phyloP scores from a whole-genome alignment of 805 yeast genomes.

The Hanseniaspora pseudoguilliermondii region DNA sequence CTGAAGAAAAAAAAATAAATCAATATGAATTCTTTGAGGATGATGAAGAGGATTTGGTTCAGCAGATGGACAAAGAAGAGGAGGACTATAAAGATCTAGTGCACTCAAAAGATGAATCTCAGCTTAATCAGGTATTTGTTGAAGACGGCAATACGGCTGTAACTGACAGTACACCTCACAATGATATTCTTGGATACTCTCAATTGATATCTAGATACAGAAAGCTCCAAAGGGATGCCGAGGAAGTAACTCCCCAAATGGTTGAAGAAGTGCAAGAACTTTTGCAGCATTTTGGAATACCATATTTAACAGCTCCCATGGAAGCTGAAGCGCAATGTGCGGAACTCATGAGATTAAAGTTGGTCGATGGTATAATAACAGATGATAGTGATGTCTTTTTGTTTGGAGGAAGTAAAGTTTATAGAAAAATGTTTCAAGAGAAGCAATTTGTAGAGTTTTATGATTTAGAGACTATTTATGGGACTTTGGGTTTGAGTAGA shows the following conservation, averaged over 20 bases:
- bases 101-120: constrained; percentile 18
- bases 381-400: constrained; percentile 95
- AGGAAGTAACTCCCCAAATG: constrained; percentile 80
- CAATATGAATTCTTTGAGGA: constrained; percentile 64
- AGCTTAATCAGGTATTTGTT: constrained; percentile 19
- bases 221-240: constrained; percentile 75
- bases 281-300: constrained; percentile 78
- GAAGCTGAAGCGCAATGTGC: constrained; percentile 99
- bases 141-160: constrained; percentile 26
- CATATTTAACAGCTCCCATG: constrained; percentile 91
- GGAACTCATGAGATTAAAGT: constrained; percentile 45
- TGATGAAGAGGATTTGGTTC: constrained; percentile 57
- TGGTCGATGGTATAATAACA: constrained; percentile 91
- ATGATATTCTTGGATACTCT: constrained; percentile 29
- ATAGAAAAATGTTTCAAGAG: constrained; percentile 89
- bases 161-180: constrained; percentile 18
- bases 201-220: constrained; percentile 45
- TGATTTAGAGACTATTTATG: constrained; percentile 41
- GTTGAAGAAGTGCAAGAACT: constrained; percentile 82
- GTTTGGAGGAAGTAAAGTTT: constrained; percentile 75
- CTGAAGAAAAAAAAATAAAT: constrained; percentile 16
- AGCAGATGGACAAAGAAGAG: constrained; percentile 57
- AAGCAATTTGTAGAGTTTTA: constrained; percentile 85
- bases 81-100: constrained; percentile 58
- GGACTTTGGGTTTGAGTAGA: constrained; percentile 53